phyloP scores from a whole-genome alignment of 2,329 filamentous ascomycete species.

The Tolypocladium sp. region DNA sequence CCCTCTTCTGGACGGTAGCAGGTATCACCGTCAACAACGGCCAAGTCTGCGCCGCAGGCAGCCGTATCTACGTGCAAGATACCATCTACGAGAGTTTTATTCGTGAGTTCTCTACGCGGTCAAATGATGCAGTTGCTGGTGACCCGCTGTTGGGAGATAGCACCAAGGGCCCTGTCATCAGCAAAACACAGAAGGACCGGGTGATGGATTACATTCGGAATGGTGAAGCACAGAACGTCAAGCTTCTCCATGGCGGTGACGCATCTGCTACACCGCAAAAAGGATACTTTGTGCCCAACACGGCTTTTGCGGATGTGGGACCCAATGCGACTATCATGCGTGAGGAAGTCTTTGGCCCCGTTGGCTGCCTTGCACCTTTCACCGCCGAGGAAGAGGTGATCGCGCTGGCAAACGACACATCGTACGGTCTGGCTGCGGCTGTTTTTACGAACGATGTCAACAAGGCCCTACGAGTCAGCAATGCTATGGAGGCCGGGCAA shows the following conservation, averaged over 20 bases:
- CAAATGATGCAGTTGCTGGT: conserved; percentile 22
- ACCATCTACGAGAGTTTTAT: conserved; percentile 18
- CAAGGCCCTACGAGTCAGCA: conserved; percentile 30
- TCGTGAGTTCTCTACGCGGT: conserved; percentile 29
- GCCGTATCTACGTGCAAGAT: conserved; percentile 26
- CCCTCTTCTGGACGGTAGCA: conserved; percentile 50
- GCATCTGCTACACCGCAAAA: too few relatives aligned
- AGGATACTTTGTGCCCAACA: conserved; percentile 3
- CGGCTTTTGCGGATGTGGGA: conserved; percentile 21
- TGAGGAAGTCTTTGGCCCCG: conserved; percentile 17
- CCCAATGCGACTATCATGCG: conserved; percentile 7
- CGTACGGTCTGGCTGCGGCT: conserved; percentile 21
- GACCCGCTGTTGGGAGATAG: conserved; percentile 7
- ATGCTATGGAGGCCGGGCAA: conserved; percentile 55
- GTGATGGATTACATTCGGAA: conserved; percentile 29
- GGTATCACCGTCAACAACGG: conserved; percentile 44
- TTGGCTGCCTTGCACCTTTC: conserved; percentile 35
- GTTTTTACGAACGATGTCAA: conserved; percentile 18
- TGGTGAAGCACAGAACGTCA: conserved; percentile 62
- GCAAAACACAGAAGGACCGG: conserved; percentile 50
- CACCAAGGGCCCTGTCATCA: conserved; percentile 36
- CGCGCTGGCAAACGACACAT: conserved; percentile 37
- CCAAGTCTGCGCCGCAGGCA: conserved; percentile 56
- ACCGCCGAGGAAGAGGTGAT: conserved; percentile 40
- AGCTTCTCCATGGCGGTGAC: conserved; percentile 57